These are phyloP conservation scores for Pseudogymnoascus sp. DNA, from an alignment of 2,329 filamentous ascomycete genomes.

Conservation along the genomic window DNA sequence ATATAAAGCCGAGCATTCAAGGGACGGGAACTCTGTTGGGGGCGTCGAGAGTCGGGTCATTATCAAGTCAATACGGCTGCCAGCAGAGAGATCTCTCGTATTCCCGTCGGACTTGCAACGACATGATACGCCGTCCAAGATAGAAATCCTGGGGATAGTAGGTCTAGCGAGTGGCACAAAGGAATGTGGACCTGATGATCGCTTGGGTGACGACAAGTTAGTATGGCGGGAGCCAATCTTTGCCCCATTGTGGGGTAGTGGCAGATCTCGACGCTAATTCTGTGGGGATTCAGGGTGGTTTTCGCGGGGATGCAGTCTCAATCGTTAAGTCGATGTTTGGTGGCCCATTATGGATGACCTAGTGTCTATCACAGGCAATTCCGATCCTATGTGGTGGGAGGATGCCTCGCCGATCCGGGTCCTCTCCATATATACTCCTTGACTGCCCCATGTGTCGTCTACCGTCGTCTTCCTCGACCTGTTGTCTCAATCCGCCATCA, in stretches of 20 bases:
- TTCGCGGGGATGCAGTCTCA: neutral
- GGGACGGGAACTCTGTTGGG: neutral
- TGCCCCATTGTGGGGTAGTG: constrained; percentile 2
- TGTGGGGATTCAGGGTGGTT: neutral
- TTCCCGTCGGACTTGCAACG: neutral
- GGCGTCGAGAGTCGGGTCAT: neutral
- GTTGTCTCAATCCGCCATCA: neutral
- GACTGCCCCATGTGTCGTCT: neutral
- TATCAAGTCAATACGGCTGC: neutral
- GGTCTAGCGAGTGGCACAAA: neutral
- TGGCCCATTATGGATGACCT: neutral
- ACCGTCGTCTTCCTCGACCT: neutral
- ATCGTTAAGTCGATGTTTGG: neutral
- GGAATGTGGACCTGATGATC: constrained; percentile 5
- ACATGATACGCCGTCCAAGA: neutral
- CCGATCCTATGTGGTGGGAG: neutral
- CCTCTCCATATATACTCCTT: neutral
- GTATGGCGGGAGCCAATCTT: neutral
- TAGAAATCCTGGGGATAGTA: neutral
- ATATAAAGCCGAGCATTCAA: neutral
- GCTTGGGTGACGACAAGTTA: neutral
- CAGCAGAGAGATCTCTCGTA: neutral
- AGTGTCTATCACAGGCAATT: neutral
- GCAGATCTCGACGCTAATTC: neutral
- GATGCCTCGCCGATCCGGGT: neutral